phyloP scores from a whole-genome alignment of 169 alveolate species.

The Cryptosporidium sp. region DNA sequence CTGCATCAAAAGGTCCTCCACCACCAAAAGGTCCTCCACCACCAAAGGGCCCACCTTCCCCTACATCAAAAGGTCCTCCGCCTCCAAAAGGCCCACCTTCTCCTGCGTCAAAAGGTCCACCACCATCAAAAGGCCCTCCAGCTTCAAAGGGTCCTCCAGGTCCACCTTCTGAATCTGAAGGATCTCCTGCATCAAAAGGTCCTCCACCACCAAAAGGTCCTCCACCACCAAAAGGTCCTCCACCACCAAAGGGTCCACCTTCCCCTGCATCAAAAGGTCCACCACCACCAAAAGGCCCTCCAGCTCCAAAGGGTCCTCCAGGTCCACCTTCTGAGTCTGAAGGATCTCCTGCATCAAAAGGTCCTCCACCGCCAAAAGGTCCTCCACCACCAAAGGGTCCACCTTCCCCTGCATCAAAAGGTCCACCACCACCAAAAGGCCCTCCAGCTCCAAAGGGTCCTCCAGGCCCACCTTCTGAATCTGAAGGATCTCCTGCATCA shows the following conservation, averaged over 20 bases:
- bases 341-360: not conserved
- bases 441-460: slow-evolving; percentile 11
- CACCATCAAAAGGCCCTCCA: not conserved
- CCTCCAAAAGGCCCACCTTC: not conserved
- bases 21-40: not conserved
- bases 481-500: not conserved
- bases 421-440: not conserved
- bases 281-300: not conserved
- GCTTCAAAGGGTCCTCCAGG: slow-evolving; percentile 2
- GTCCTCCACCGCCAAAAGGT: not conserved
- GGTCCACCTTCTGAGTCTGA: not conserved
- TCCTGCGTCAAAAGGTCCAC: not conserved
- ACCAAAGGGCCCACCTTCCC: slow-evolving; percentile 3
- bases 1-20: not conserved
- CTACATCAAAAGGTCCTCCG: not conserved
- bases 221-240: slow-evolving; percentile 9
- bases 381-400: slow-evolving; percentile 7
- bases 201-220: not conserved
- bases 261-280: not conserved
- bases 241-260: slow-evolving; percentile 31
- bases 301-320: not conserved
- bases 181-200: not conserved
- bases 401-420: too few species aligned
- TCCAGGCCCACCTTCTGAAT: not conserved
- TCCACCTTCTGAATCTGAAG: not conserved